These are phyloP conservation scores for Amphicarpaea edgeworthii DNA, from an alignment of 306 rosid genomes.

Conservation along the genomic window DNA sequence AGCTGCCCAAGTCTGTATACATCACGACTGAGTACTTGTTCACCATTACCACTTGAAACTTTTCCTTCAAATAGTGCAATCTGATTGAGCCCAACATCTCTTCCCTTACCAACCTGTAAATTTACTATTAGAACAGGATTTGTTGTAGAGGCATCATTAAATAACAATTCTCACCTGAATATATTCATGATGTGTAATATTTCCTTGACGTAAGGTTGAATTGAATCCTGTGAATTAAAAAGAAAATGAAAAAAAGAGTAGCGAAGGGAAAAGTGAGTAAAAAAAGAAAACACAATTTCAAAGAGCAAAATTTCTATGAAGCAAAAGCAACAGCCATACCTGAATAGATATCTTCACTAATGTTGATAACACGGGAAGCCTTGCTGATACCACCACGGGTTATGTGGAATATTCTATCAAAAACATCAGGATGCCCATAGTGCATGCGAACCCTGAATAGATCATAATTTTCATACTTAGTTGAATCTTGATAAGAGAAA, in stretches of 20 bases:
- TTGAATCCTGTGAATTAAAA: conserved; percentile 75
- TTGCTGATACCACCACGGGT: conserved; percentile 98
- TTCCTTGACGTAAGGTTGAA: conserved; percentile 96
- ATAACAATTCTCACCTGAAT: conserved; percentile 72
- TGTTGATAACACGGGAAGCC: conserved; percentile 93
- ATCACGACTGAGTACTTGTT: conserved; percentile 97
- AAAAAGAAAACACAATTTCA: neutral
- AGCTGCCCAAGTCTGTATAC: conserved; percentile 96
- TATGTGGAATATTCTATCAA: conserved; percentile 90
- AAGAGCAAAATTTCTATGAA: neutral
- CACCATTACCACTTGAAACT: conserved; percentile 94
- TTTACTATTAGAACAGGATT: conserved; percentile 45
- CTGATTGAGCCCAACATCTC: conserved; percentile 97
- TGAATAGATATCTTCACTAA: conserved; percentile 91
- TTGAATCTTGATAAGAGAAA: conserved; percentile 32
- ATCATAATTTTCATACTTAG: conserved; percentile 37
- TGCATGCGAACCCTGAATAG: conserved; percentile 89
- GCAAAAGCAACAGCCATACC: conserved; percentile 55
- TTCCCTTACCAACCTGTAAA: conserved; percentile 94
- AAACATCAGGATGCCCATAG: conserved; percentile 98
- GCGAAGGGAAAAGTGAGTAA: neutral
- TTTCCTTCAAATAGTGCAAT: conserved; percentile 92
- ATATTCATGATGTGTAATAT: conserved; percentile 94
- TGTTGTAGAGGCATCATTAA: conserved; percentile 23
- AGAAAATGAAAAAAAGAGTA: conserved; percentile 27